phyloP scores from a whole-genome alignment of 805 yeast species.

The Kodamaea neixiangensis region DNA sequence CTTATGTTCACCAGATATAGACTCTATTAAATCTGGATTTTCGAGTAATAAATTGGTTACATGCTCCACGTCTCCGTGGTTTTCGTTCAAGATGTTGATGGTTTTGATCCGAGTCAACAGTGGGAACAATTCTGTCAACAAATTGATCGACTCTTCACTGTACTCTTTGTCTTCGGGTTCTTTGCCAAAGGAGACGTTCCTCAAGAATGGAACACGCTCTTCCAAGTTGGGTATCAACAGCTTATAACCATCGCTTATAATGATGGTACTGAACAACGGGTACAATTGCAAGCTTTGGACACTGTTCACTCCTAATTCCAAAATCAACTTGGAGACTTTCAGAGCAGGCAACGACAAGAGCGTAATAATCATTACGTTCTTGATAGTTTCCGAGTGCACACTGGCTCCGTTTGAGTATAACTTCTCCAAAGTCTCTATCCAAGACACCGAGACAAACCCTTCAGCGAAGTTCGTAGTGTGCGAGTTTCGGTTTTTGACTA shows the following conservation, averaged over 20 bases:
- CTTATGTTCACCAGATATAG: slow-evolving; percentile 24
- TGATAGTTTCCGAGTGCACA: slow-evolving; percentile 45
- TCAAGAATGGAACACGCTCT: slow-evolving; percentile 52
- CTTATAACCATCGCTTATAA: slow-evolving; percentile 49
- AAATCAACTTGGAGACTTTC: slow-evolving; percentile 43
- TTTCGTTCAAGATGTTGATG: slow-evolving; percentile 46
- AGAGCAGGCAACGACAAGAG: slow-evolving; percentile 49
- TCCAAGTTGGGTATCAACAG: slow-evolving; percentile 52
- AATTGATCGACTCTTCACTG: slow-evolving; percentile 38
- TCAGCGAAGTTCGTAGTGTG: slow-evolving; percentile 47
- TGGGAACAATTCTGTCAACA: slow-evolving; percentile 66
- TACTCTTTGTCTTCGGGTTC: slow-evolving; percentile 12
- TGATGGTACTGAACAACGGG: slow-evolving; percentile 58
- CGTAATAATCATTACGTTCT: slow-evolving; percentile 54
- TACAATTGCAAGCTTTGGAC: slow-evolving; percentile 43
- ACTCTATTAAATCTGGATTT: slow-evolving; percentile 47
- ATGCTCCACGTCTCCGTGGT: slow-evolving; percentile 54
- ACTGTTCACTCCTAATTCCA: slow-evolving; percentile 47
- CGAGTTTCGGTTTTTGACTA: slow-evolving; percentile 26
- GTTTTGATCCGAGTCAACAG: slow-evolving; percentile 51
- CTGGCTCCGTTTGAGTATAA: slow-evolving; percentile 60
- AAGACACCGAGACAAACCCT: slow-evolving; percentile 51
- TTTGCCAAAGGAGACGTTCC: slow-evolving; percentile 16
- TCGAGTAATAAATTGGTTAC: slow-evolving; percentile 65
- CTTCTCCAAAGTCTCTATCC: slow-evolving; percentile 62